Conservation (phyloP, 1,284 basidiomycete species). For the Ceratobasidium sp. region DNA sequence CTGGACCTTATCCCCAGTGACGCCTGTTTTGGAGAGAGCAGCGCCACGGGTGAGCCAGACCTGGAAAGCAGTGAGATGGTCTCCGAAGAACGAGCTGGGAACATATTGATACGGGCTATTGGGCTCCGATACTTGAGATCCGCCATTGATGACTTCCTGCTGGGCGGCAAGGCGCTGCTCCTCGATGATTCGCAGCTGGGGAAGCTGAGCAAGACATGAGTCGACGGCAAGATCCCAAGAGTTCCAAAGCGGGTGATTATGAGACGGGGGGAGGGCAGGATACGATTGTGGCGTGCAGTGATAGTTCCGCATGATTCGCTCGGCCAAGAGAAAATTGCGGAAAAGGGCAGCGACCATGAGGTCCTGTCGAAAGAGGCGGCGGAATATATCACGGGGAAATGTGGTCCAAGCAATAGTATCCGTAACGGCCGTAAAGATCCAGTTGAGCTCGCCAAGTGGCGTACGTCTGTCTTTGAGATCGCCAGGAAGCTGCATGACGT, state of each 20-base stretch:
- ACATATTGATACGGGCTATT: constrained; percentile 67
- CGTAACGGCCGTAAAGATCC: constrained; percentile 99
- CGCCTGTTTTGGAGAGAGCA: constrained; percentile 78
- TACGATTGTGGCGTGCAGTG: constrained; percentile 97
- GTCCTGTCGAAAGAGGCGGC: constrained; percentile 94
- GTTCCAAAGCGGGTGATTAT: constrained; percentile 96
- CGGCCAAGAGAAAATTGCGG: constrained; percentile 96
- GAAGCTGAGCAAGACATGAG: constrained; percentile 93
- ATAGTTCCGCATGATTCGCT: constrained; percentile 98
- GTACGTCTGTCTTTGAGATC: constrained; percentile 97
- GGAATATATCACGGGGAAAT: constrained; percentile 94
- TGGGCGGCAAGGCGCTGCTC: constrained; percentile 39
- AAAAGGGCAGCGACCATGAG: constrained; percentile 96
- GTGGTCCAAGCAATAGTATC: constrained; percentile 99
- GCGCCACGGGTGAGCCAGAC: constrained; percentile 97
- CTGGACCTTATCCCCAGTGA: constrained; percentile 27
- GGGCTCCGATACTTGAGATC: constrained; percentile 37
- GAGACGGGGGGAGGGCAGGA: constrained; percentile 92
- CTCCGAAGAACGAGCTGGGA: constrained; percentile 95
- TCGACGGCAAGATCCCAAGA: constrained; percentile 99
- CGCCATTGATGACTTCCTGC: constrained; percentile 25
- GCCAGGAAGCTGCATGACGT: constrained; percentile 96
- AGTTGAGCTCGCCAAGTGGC: constrained; percentile 96
- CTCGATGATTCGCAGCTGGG: constrained; percentile 76
- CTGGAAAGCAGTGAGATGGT: constrained; percentile 97